A percentile compares a stretch with the other conserved stretches of the same genome.
phyloP scores from a whole-genome alignment of 345 rosid genomes.

The Syzygium oleosum region DNA sequence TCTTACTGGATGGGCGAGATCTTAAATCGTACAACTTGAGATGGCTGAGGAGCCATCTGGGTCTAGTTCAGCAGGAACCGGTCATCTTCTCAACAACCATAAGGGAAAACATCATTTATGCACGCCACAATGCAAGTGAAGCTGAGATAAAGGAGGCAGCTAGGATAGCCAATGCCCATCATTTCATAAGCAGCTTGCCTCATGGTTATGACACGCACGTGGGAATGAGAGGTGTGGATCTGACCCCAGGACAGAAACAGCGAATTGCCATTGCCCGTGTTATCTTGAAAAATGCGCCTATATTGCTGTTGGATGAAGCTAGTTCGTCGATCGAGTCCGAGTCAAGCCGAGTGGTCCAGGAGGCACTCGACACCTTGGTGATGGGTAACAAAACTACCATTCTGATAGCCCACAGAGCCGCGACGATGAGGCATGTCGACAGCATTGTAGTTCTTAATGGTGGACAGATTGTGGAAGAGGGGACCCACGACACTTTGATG shows the following conservation, averaged over 20 bases:
- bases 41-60: slow-evolving; percentile 94
- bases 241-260: slow-evolving; percentile 98
- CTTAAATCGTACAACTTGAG: slow-evolving; percentile 76
- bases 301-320: slow-evolving; percentile 90
- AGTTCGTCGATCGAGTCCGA: slow-evolving; percentile 95
- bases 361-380: slow-evolving; percentile 80
- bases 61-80: slow-evolving; percentile 97
- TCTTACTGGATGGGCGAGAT: slow-evolving; percentile 85
- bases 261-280: slow-evolving; percentile 93
- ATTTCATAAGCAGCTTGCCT: slow-evolving; percentile 94
- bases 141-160: slow-evolving; percentile 99
- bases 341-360: slow-evolving; percentile 97
- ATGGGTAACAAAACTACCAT: slow-evolving; percentile 99
- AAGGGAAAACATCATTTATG: slow-evolving; percentile 92
- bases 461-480: slow-evolving; percentile 94
- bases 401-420: slow-evolving; percentile 88
- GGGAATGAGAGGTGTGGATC: slow-evolving; percentile 98
- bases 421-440: slow-evolving; percentile 96
- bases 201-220: slow-evolving; percentile 97
- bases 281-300: slow-evolving; percentile 94
- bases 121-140: slow-evolving; percentile 96
- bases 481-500: slow-evolving; percentile 75
- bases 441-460: slow-evolving; percentile 97
- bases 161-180: slow-evolving; percentile 98
- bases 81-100: slow-evolving; percentile 93